phyloP scores from a whole-genome alignment of 495 filamentous ascomycete species.

The Penicillium parvum region DNA sequence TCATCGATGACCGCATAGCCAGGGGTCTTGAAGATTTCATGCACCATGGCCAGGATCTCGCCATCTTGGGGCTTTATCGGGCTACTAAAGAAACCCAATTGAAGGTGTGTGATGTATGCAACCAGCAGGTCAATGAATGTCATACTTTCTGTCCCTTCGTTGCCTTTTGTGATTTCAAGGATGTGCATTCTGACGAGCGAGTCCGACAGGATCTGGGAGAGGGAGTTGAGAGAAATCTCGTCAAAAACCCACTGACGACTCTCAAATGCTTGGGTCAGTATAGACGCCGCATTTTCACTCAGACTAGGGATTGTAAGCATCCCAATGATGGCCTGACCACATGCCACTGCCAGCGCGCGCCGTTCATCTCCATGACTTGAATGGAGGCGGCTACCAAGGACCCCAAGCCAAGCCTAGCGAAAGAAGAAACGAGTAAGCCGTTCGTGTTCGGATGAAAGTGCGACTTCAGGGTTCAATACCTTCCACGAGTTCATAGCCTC shows the following conservation, averaged over 20 bases:
- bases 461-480: too few relatives aligned
- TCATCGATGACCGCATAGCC: conserved; percentile 77
- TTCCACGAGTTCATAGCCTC: conserved; percentile 38
- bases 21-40: conserved; percentile 61
- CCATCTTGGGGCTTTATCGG: conserved; percentile 28
- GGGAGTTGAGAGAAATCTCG: conserved; percentile 10
- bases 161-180: conserved; percentile 49
- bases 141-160: conserved; percentile 60
- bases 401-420: conserved; percentile 17
- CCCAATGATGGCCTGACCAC: conserved; percentile 33
- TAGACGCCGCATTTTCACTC: conserved; percentile 22
- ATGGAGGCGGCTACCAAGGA: conserved; percentile 15
- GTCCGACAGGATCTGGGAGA: conserved; percentile 35
- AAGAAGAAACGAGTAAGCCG: neutral
- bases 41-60: conserved; percentile 46
- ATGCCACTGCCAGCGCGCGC: conserved; percentile 23
- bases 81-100: conserved; percentile 29
- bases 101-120: conserved; percentile 50
- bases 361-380: conserved; percentile 14
- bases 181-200: conserved; percentile 34
- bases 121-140: conserved; percentile 66
- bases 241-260: conserved; percentile 21
- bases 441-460: too few relatives aligned
- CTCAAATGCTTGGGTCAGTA: conserved; percentile 22
- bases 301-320: conserved; percentile 16